Evolutionary conservation across 1,139 yeast species (phyloP).

Genomic region (Casaregolazyma suthepensis): DNA sequence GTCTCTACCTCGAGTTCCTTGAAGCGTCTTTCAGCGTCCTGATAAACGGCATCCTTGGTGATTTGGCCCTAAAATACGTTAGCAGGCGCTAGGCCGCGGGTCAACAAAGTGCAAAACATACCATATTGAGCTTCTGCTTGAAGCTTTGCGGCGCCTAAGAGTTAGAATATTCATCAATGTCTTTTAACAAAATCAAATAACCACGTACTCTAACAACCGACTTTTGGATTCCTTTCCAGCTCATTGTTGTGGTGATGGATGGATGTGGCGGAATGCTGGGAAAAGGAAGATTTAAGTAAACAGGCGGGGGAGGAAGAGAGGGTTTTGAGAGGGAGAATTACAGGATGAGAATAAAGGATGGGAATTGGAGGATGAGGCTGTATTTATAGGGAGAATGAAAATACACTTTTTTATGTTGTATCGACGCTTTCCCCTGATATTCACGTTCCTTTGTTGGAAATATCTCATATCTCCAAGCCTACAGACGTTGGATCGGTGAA

Average conservation of each 20-base stretch:
- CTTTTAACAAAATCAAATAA: neutral
- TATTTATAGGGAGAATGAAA: neutral
- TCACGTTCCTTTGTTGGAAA: neutral
- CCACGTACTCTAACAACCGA: slow-evolving; percentile 57
- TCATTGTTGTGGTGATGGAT: slow-evolving; percentile 39
- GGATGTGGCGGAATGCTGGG: neutral
- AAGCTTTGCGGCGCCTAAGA: slow-evolving; percentile 46
- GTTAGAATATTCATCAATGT: slow-evolving; percentile 3
- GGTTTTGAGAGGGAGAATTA: neutral
- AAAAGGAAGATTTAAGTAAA: neutral
- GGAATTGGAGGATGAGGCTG: neutral
- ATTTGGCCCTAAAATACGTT: slow-evolving; percentile 51
- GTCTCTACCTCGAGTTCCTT: slow-evolving; percentile 87
- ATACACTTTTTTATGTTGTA: neutral
- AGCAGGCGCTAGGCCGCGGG: neutral
- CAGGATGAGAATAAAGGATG: neutral
- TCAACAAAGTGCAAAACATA: slow-evolving; percentile 14
- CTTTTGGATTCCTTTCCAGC: slow-evolving; percentile 90
- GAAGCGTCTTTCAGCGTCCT: slow-evolving; percentile 93
- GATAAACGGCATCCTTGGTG: slow-evolving; percentile 81
- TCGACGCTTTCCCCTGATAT: neutral
- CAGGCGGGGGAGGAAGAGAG: neutral
- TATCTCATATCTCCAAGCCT: neutral
- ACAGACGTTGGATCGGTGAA: no score
- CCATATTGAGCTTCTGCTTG: slow-evolving; percentile 37